Conservation (phyloP, 768 basidiomycete species). For the Suillus alpinus region DNA sequence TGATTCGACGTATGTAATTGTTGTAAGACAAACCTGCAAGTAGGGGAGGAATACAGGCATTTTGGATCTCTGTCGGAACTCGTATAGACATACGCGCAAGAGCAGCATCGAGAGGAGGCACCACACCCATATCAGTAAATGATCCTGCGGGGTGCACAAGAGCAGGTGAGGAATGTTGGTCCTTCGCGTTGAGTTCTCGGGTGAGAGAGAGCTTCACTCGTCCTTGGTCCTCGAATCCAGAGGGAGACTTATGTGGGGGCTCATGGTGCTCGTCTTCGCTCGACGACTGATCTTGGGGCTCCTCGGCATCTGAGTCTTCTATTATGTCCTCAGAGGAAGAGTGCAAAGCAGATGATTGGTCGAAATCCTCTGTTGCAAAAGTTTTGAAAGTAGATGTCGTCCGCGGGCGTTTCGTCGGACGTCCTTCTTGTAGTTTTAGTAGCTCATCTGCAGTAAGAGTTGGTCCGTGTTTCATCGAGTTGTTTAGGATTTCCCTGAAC, state of each 20-base stretch:
- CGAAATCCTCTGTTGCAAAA: neutral
- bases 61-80: conserved; percentile 83
- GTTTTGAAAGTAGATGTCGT: conserved; percentile 8
- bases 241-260: neutral
- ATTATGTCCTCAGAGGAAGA: conserved; percentile 5
- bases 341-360: conserved; percentile 7
- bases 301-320: conserved; percentile 19
- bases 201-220: neutral
- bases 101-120: conserved; percentile 55
- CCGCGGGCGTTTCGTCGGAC: conserved; percentile 34
- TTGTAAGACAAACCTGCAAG: conserved; percentile 53
- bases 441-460: conserved; percentile 44
- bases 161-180: conserved; percentile 20
- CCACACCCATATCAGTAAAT: conserved; percentile 62
- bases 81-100: conserved; percentile 83
- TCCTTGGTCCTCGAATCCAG: neutral
- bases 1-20: neutral
- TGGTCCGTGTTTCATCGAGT: neutral
- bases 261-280: neutral
- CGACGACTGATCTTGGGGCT: neutral
- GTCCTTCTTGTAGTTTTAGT: conserved; percentile 44
- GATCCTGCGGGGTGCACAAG: conserved; percentile 24
- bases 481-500: neutral
- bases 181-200: conserved; percentile 6
- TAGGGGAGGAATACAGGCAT: conserved; percentile 85